phyloP scores from a whole-genome alignment of 2,329 filamentous ascomycete species.

The Macroventuria anomochaeta region DNA sequence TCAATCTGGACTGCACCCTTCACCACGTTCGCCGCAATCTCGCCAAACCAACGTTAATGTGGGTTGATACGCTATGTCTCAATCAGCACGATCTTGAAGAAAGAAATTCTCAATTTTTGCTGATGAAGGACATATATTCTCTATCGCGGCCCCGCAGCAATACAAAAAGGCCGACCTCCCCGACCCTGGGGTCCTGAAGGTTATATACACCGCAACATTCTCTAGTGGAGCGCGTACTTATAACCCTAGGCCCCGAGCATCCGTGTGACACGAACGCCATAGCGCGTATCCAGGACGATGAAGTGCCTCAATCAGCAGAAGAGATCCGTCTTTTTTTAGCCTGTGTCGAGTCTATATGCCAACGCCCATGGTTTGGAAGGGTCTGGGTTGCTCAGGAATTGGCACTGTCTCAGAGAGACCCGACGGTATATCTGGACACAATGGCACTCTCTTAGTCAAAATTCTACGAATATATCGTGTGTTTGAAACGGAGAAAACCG shows the following conservation, averaged over 20 bases:
- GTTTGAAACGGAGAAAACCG: background rate
- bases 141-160: too few relatives aligned
- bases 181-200: too few relatives aligned
- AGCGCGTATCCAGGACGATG: background rate
- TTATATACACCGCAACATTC: too few relatives aligned
- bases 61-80: constrained; percentile 17
- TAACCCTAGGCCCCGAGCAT: constrained; percentile 10
- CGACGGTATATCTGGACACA: constrained; percentile 4
- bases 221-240: constrained; percentile 1
- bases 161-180: too few relatives aligned
- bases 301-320: background rate
- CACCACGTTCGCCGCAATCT: constrained; percentile 3
- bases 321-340: background rate
- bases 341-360: background rate
- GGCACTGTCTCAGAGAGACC: constrained; percentile 14
- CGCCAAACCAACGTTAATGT: background rate
- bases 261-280: background rate
- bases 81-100: constrained; percentile 15
- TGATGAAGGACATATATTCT: constrained; percentile 18
- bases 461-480: background rate
- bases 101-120: constrained; percentile 13
- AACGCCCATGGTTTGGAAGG: constrained; percentile 15
- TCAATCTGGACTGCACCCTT: constrained; percentile 15
- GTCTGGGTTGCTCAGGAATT: constrained; percentile 23
- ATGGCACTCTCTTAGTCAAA: background rate